Percentiles rank a stretch among this genome's conserved stretches.
Conservation (phyloP, 2,329 filamentous ascomycete species). For the Colletotrichum tofieldiae region DNA sequence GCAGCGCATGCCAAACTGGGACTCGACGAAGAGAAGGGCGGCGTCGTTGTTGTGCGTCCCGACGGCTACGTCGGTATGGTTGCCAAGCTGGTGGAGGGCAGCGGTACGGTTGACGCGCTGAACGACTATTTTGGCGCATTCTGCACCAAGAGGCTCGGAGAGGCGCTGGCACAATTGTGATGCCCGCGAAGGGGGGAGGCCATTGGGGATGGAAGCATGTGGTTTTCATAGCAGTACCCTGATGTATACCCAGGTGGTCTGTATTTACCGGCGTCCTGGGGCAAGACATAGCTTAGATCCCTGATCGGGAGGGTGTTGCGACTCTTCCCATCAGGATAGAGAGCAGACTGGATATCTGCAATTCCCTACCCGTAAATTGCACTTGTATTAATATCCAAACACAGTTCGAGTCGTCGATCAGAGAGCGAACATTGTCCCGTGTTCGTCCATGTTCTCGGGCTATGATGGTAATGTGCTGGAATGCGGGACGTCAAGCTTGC, state of each 20-base stretch:
- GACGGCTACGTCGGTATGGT: conserved; percentile 91
- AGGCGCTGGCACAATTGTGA: conserved; percentile 57
- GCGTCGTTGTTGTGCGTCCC: conserved; percentile 86
- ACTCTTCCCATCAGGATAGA: neutral
- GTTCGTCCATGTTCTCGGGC: neutral
- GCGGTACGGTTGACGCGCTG: conserved; percentile 84
- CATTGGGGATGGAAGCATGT: neutral
- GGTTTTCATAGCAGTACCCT: neutral
- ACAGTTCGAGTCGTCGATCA: neutral
- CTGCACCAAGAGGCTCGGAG: conserved; percentile 72
- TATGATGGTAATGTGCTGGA: neutral
- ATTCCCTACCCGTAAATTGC: neutral
- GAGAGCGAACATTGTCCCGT: neutral
- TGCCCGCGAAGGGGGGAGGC: neutral
- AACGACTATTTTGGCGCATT: conserved; percentile 88
- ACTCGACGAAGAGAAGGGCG: conserved; percentile 79
- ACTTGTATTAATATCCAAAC: neutral
- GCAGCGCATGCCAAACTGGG: conserved; percentile 92
- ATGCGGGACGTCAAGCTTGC: neutral
- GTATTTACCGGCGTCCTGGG: conserved; percentile 2
- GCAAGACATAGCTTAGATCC: neutral
- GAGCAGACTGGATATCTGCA: neutral
- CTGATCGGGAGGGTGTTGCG: neutral
- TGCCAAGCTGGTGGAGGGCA: conserved; percentile 80
- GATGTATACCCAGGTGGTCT: neutral